These are phyloP conservation scores for Codiaeum variegatum DNA, from an alignment of 441 rosid species.

Conservation along the genomic window DNA sequence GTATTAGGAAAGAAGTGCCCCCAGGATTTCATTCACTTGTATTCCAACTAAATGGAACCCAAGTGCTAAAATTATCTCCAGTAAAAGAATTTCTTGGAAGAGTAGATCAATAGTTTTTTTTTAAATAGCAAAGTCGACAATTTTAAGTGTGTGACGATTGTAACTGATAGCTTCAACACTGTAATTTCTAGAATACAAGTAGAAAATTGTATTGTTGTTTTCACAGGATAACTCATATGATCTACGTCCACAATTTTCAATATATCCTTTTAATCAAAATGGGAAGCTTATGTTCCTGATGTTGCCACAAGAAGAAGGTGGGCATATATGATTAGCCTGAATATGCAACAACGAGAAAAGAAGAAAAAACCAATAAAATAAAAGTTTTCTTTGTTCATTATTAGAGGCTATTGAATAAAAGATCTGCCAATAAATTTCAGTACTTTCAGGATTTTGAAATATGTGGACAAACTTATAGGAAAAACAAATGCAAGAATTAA, in stretches of 20 bases:
- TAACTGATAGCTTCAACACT: conserved; percentile 7
- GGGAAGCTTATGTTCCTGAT: conserved; percentile 21
- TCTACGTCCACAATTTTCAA: conserved; percentile 14
- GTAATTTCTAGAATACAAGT: conserved; percentile 15
- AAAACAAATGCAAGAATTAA: too few relatives aligned
- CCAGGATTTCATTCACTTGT: too few relatives aligned
- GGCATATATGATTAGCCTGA: not conserved
- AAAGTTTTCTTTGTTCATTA: too few relatives aligned
- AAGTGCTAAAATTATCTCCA: not conserved
- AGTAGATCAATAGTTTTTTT: conserved; percentile 12
- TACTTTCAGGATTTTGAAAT: too few relatives aligned
- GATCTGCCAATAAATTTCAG: too few relatives aligned
- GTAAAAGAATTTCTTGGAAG: conserved; percentile 17
- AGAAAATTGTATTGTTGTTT: conserved; percentile 12
- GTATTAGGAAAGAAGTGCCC: not conserved
- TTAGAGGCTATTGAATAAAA: too few relatives aligned
- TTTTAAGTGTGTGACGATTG: not conserved
- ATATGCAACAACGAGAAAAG: too few relatives aligned
- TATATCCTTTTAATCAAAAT: conserved; percentile 20
- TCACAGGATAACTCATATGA: conserved; percentile 19
- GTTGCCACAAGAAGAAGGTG: conserved; percentile 24
- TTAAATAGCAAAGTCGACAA: not conserved
- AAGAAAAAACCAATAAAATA: too few relatives aligned
- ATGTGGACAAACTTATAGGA: too few relatives aligned
- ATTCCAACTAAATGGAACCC: not conserved